These are phyloP conservation scores for Hypoxylon rickii DNA, from an alignment of 495 filamentous ascomycete genomes.

Conservation along the genomic window DNA sequence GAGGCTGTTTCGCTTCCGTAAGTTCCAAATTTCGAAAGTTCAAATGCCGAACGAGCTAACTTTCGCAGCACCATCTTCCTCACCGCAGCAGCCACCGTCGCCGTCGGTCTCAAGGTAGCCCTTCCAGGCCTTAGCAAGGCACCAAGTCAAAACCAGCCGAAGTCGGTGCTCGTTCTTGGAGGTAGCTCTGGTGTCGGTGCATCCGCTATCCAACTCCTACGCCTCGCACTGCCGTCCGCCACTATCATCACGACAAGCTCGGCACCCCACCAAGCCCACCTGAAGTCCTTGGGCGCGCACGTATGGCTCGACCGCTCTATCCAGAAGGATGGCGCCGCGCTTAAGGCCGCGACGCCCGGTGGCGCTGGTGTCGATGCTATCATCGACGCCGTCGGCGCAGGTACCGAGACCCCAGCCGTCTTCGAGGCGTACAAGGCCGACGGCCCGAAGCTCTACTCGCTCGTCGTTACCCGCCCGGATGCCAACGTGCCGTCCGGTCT, in stretches of 20 bases:
- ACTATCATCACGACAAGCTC: slow-evolving; percentile 49
- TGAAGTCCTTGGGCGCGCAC: slow-evolving; percentile 41
- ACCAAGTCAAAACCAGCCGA: slow-evolving; percentile 12
- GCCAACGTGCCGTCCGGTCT: slow-evolving; percentile 34
- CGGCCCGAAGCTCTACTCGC: slow-evolving; percentile 43
- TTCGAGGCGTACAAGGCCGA: slow-evolving; percentile 25
- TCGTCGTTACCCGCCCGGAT: slow-evolving; percentile 41
- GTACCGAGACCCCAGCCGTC: slow-evolving; percentile 13
- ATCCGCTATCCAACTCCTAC: slow-evolving; percentile 48
- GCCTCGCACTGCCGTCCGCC: slow-evolving; percentile 38
- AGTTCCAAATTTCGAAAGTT: neutral
- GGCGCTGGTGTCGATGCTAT: slow-evolving; percentile 48
- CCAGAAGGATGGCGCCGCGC: slow-evolving; percentile 19
- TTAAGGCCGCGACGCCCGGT: slow-evolving; percentile 38
- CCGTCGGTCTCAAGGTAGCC: slow-evolving; percentile 36
- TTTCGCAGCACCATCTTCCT: slow-evolving; percentile 44
- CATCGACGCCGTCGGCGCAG: slow-evolving; percentile 40
- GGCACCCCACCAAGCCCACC: slow-evolving; percentile 34
- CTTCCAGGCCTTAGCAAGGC: slow-evolving; percentile 38
- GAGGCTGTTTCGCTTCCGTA: slow-evolving; percentile 51
- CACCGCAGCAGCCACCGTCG: slow-evolving; percentile 40
- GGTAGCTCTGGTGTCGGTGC: slow-evolving; percentile 49
- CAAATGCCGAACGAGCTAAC: neutral
- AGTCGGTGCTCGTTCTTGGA: slow-evolving; percentile 49
- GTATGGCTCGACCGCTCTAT: slow-evolving; percentile 38